Evolutionary conservation across 2,329 filamentous ascomycete species (phyloP).

Genomic region (Ophiostoma populinum): DNA sequence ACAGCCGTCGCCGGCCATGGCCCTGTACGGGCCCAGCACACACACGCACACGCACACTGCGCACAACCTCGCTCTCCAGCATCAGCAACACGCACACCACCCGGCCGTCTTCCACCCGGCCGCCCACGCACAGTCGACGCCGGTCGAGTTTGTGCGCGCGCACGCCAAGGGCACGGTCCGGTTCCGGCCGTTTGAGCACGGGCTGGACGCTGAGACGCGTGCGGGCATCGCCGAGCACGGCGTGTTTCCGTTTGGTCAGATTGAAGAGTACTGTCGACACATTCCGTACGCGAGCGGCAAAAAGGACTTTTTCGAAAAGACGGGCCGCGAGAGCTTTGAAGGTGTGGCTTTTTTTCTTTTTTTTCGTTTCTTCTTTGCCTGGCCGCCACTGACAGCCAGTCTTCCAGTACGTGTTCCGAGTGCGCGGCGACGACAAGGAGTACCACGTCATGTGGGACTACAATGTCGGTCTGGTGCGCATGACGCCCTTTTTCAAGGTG

Average conservation of each 20-base stretch:
- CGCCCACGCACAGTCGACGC: too few species aligned
- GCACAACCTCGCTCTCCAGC: too few species aligned
- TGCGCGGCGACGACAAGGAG: conserved; percentile 43
- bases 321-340: conserved; percentile 75
- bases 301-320: conserved; percentile 74
- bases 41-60: too few species aligned
- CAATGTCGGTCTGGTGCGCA: conserved; percentile 80
- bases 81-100: neutral
- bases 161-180: conserved; percentile 46
- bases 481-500: conserved; percentile 90
- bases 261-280: conserved; percentile 46
- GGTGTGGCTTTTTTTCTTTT: conserved; percentile 31
- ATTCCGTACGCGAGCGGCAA: conserved; percentile 94
- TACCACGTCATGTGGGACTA: conserved; percentile 95
- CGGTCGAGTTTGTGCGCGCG: conserved; percentile 7
- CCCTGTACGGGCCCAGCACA: too few species aligned
- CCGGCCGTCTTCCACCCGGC: too few species aligned
- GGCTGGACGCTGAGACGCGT: conserved; percentile 37
- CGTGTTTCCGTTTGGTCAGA: conserved; percentile 48
- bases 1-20: too few species aligned
- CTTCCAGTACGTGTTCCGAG: conserved; percentile 67
- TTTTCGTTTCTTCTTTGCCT: neutral
- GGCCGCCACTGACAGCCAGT: conserved; percentile 38
- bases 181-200: conserved; percentile 53
- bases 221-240: conserved; percentile 44